These are phyloP conservation scores for Adansonia madagascariensis DNA, from an alignment of 441 rosid species.

Conservation along the genomic window DNA sequence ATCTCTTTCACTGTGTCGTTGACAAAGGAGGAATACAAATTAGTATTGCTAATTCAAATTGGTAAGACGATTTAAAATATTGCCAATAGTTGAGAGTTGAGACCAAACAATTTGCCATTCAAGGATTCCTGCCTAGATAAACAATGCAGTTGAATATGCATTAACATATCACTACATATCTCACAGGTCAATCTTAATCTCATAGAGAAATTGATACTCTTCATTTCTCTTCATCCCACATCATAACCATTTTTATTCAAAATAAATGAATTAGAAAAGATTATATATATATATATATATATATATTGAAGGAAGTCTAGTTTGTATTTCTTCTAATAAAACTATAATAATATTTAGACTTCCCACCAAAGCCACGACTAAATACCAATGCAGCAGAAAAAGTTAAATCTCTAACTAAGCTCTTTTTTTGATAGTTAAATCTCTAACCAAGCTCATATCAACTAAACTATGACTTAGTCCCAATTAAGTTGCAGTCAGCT, in stretches of 20 bases:
- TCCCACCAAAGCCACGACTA: background rate
- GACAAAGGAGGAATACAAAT: conserved; percentile 24
- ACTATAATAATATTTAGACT: background rate
- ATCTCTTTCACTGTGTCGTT: conserved; percentile 81
- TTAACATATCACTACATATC: background rate
- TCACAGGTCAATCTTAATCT: conserved; percentile 1
- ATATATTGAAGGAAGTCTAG: background rate
- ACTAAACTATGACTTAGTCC: background rate
- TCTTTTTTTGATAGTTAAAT: background rate
- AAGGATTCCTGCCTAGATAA: background rate
- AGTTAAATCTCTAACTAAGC: background rate
- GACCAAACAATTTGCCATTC: background rate
- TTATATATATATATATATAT: background rate
- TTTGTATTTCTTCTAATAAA: background rate
- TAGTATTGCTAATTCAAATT: conserved; percentile 2
- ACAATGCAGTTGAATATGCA: background rate
- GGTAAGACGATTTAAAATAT: background rate
- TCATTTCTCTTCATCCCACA: background rate
- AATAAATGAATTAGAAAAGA: background rate
- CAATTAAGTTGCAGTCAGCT: background rate
- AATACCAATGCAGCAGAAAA: background rate
- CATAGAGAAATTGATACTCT: background rate
- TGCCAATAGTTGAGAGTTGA: background rate
- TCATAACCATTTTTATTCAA: background rate
- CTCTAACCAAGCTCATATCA: conserved; percentile 1